These are phyloP conservation scores for Solanum lignicaule DNA, from an alignment of 257 asterid species.

Conservation along the genomic window DNA sequence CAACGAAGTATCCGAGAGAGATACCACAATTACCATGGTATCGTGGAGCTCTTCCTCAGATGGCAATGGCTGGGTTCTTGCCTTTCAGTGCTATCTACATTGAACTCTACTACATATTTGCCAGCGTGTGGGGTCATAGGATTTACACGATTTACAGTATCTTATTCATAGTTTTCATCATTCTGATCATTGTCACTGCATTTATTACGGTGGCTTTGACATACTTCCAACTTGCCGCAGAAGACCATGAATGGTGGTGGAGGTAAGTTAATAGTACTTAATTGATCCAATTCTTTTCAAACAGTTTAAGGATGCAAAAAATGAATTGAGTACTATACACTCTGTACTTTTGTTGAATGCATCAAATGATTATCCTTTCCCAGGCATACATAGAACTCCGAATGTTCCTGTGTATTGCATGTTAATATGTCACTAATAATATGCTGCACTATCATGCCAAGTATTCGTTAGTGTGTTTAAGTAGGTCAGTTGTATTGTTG, in stretches of 20 bases:
- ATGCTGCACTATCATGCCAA: not conserved
- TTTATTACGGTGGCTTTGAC: slow-evolving; percentile 23
- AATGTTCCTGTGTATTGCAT: not conserved
- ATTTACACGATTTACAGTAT: slow-evolving; percentile 20
- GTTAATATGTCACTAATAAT: not conserved
- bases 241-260: slow-evolving; percentile 32
- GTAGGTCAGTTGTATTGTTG: not conserved
- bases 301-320: not conserved
- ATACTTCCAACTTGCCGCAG: slow-evolving; percentile 23
- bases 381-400: not conserved
- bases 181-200: slow-evolving; percentile 19
- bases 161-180: slow-evolving; percentile 17
- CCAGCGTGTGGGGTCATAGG: slow-evolving; percentile 28
- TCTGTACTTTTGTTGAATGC: not conserved
- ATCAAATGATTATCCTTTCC: not conserved
- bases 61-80: slow-evolving; percentile 31
- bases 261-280: not conserved
- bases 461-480: not conserved
- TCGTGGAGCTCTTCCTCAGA: slow-evolving; percentile 20
- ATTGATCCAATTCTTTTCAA: not conserved
- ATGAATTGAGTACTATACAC: not conserved
- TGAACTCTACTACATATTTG: slow-evolving; percentile 23
- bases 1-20: slow-evolving; percentile 22
- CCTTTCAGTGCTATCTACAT: slow-evolving; percentile 25
- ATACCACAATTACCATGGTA: slow-evolving; percentile 26